Evolutionary conservation across 192 early-diverging fungal species (phyloP), one percentile per base, ranked within the genome.

Genomic region (Umbelopsis ramanniana): DNA sequence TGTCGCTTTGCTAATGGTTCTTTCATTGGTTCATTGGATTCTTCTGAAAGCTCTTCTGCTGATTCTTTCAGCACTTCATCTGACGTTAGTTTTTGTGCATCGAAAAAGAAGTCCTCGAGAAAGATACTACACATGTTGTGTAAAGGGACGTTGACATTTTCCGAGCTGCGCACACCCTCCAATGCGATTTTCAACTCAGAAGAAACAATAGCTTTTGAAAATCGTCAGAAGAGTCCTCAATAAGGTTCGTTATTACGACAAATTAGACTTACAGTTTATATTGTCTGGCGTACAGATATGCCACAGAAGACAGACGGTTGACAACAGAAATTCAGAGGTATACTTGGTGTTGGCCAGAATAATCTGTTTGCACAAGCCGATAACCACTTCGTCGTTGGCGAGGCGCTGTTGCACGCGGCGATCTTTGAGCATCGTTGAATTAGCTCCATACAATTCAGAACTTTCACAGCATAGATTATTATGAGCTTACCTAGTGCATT

Each of bases 61-160:
- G 26, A 1, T 26, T 54, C 53, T 0, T 54, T 29, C 29, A 29
- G 29, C 29, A 3, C 29, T n/a, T n/a, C 29, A 29, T 3, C 29
- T 29, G 29, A 3, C 29, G 29, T 1, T 3, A 2, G 29, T 29
- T 29, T 29, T 54, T 26, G 57, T 17, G 15, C 14, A 35, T 63
- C 57, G 1, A 37, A 0, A 37, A 63, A 63, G 19, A 63, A 63
- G 57, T 63, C 57, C 3, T 37, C 15, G 7, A 63, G 12, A n/a
- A 63, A 63, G 33, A 63, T 63, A 19, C 33, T 22, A 35, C 57
- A 63, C 33, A 63, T 63, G 17, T 63, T 63, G 12, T 37, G 26
- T 26, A 63, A 1, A 4, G 23, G 29, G 6, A 19, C 17, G 17
- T 37, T 19, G 33, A 14, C 1, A 29, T 63, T 12, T 38, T 63